phyloP scores from a whole-genome alignment of 2,329 filamentous ascomycete genomes.

The Xylariaceae sp. region DNA sequence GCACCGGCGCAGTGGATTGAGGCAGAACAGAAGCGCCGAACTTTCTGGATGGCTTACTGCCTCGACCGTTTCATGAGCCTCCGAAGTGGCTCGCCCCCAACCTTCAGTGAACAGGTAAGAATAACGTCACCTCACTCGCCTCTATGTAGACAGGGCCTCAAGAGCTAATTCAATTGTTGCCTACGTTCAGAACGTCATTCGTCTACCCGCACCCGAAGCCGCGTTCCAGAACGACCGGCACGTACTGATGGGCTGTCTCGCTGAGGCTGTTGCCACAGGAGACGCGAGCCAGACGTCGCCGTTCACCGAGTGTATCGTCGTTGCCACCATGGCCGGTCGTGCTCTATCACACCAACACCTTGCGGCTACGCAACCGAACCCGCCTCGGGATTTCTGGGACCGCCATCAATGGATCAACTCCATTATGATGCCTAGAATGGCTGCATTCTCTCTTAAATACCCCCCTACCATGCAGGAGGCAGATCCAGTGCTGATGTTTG shows the following conservation, averaged over 20 bases:
- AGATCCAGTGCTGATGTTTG: conserved; percentile 12
- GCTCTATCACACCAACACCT: conserved; percentile 13
- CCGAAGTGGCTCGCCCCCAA: conserved; percentile 39
- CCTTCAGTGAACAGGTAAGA: conserved; percentile 40
- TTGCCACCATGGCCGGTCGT: conserved; percentile 15
- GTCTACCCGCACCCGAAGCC: conserved; percentile 44
- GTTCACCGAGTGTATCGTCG: conserved; percentile 13
- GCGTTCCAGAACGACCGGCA: conserved; percentile 44
- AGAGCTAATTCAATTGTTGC: conserved; percentile 6
- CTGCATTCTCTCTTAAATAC: conserved; percentile 9
- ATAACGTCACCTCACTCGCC: neutral
- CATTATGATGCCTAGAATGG: conserved; percentile 10
- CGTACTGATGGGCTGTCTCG: conserved; percentile 36
- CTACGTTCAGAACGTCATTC: conserved; percentile 40
- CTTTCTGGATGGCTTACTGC: conserved; percentile 48
- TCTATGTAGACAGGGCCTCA: neutral
- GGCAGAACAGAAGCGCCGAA: conserved; percentile 44
- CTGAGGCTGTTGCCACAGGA: conserved; percentile 37
- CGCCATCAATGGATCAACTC: conserved; percentile 10
- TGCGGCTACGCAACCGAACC: conserved; percentile 8
- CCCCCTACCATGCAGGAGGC: conserved; percentile 8
- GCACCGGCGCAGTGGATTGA: conserved; percentile 34
- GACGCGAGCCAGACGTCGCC: conserved; percentile 9
- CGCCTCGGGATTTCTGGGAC: conserved; percentile 11
- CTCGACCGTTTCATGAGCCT: conserved; percentile 46